Conservation (phyloP, 2,329 filamentous ascomycete genomes). For the Apiospora phragmitis region DNA sequence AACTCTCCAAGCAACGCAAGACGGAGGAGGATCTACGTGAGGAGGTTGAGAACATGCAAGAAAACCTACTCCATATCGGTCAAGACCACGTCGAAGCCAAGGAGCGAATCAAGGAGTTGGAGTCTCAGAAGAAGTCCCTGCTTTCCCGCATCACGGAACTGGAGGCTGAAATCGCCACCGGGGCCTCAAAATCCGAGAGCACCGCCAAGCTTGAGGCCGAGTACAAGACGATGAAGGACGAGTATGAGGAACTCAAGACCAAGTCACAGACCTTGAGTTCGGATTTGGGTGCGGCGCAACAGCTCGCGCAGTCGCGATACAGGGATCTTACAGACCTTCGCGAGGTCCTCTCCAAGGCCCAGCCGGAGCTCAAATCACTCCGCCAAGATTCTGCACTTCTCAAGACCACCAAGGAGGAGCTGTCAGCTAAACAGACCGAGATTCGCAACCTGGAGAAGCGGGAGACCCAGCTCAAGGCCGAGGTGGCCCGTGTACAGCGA, state of each 20-base stretch:
- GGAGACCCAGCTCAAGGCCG: conserved; percentile 78
- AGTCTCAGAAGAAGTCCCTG: conserved; percentile 67
- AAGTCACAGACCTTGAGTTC: conserved; percentile 72
- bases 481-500: conserved; percentile 70
- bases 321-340: conserved; percentile 82
- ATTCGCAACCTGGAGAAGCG: conserved; percentile 76
- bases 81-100: conserved; percentile 84
- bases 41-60: conserved; percentile 81
- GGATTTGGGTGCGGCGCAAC: conserved; percentile 82
- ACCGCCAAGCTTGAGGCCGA: conserved; percentile 61
- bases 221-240: conserved; percentile 53
- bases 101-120: conserved; percentile 71
- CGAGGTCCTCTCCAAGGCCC: conserved; percentile 78
- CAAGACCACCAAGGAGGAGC: conserved; percentile 73
- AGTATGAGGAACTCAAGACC: conserved; percentile 68
- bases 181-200: conserved; percentile 37
- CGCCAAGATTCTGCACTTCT: conserved; percentile 75
- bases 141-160: conserved; percentile 64
- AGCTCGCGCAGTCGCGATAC: conserved; percentile 83
- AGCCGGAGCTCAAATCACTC: conserved; percentile 80
- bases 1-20: conserved; percentile 67
- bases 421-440: conserved; percentile 59
- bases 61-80: conserved; percentile 77
- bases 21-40: conserved; percentile 79
- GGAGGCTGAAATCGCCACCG: conserved; percentile 65